phyloP scores from a whole-genome alignment of 768 basidiomycete species.

The Mycena filopes region DNA sequence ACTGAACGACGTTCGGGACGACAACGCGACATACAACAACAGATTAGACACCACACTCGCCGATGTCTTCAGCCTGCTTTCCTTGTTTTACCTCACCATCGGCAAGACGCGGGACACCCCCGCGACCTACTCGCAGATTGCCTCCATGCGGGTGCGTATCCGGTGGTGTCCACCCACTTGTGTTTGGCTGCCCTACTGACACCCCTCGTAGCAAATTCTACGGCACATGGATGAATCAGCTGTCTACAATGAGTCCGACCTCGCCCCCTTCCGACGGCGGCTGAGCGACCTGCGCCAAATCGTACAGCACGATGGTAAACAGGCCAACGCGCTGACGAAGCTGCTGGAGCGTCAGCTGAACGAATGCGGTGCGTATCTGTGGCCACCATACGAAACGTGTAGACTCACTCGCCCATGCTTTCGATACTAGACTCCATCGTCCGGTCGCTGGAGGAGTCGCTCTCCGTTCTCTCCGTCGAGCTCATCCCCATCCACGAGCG shows the following conservation, averaged over 20 bases:
- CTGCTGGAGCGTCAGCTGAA: slow-evolving; percentile 91
- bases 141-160: slow-evolving; percentile 90
- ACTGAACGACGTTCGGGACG: slow-evolving; percentile 90
- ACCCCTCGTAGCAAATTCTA: slow-evolving; percentile 79
- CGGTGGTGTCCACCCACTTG: slow-evolving; percentile 18
- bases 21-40: slow-evolving; percentile 80
- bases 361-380: slow-evolving; percentile 79
- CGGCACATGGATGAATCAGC: slow-evolving; percentile 96
- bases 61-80: slow-evolving; percentile 95
- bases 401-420: neutral
- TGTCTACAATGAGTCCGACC: slow-evolving; percentile 92
- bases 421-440: slow-evolving; percentile 83
- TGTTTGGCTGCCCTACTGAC: slow-evolving; percentile 16
- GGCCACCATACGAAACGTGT: too few species aligned
- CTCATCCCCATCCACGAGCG: slow-evolving; percentile 91
- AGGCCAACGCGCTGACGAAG: slow-evolving; percentile 87
- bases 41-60: slow-evolving; percentile 94
- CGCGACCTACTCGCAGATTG: slow-evolving; percentile 95
- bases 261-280: slow-evolving; percentile 87
- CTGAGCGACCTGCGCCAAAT: slow-evolving; percentile 86
- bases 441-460: slow-evolving; percentile 79
- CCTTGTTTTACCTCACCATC: slow-evolving; percentile 97
- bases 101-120: slow-evolving; percentile 96
- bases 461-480: slow-evolving; percentile 89
- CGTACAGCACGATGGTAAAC: slow-evolving; percentile 87